These are phyloP conservation scores for Leishmania arabica DNA, from an alignment of 208 protist genomes.

Conservation along the genomic window DNA sequence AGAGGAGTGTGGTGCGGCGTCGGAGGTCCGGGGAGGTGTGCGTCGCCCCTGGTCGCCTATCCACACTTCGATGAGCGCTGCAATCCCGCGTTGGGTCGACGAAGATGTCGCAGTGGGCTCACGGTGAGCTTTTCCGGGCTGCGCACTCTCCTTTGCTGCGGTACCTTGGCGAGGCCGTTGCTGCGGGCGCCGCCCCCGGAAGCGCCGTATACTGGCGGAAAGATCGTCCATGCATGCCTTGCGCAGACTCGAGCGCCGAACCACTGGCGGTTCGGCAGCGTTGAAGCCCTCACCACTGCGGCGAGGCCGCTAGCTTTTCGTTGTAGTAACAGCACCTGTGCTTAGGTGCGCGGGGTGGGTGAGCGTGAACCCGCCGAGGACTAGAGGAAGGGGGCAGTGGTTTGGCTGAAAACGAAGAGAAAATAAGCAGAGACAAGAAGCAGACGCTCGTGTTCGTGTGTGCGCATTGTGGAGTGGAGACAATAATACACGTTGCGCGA, in stretches of 20 bases:
- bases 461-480: not conserved
- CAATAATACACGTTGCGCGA: not conserved
- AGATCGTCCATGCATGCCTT: conserved; percentile 3
- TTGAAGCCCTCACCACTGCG: too few species aligned
- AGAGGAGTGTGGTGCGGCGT: not conserved
- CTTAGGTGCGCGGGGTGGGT: not conserved
- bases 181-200: not conserved
- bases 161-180: not conserved
- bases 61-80: not conserved
- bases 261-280: not conserved
- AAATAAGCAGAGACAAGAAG: not conserved
- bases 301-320: too few species aligned
- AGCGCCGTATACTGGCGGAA: not conserved
- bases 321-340: not conserved
- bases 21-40: not conserved
- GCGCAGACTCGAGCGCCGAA: not conserved
- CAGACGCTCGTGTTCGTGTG: not conserved
- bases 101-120: not conserved
- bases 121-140: not conserved
- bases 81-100: not conserved
- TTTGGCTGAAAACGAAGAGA: not conserved
- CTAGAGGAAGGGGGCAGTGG: not conserved
- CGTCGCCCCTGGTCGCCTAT: not conserved
- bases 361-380: not conserved
- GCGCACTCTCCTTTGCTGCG: not conserved